Evolutionary conservation across 495 filamentous ascomycete species (phyloP).

Genomic region (Hypomontagnella submonticulosa): DNA sequence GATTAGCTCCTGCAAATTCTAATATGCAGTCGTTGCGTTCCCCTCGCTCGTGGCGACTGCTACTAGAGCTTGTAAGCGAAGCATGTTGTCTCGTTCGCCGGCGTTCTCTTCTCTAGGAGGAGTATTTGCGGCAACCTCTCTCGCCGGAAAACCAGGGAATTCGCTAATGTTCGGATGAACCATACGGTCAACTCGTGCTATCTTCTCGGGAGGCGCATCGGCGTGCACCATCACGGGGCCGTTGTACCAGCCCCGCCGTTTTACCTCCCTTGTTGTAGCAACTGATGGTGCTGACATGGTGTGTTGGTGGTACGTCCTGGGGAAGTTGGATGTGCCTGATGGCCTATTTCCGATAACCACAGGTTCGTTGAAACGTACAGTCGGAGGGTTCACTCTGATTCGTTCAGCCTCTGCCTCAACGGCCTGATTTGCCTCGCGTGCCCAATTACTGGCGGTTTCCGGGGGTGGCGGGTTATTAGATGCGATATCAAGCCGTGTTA

Average conservation of each 20-base stretch:
- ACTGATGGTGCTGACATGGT: slow-evolving; percentile 62
- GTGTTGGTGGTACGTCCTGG: slow-evolving; percentile 57
- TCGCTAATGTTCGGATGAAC: slow-evolving; percentile 59
- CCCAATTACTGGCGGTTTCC: slow-evolving; percentile 66
- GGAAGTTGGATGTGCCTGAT: neutral
- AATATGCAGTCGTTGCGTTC: slow-evolving; percentile 65
- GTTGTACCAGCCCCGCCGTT: slow-evolving; percentile 77
- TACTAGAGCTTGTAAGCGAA: slow-evolving; percentile 83
- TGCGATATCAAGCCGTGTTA: slow-evolving; percentile 79
- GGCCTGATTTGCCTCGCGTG: slow-evolving; percentile 60
- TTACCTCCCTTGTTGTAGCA: slow-evolving; percentile 65
- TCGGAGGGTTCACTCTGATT: slow-evolving; percentile 49
- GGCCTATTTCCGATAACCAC: slow-evolving; percentile 31
- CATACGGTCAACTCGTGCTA: slow-evolving; percentile 58
- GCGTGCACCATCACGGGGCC: slow-evolving; percentile 60
- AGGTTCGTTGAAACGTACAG: slow-evolving; percentile 60
- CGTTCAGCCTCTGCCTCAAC: slow-evolving; percentile 61
- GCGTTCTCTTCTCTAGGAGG: slow-evolving; percentile 45
- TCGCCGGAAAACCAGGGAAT: slow-evolving; percentile 58
- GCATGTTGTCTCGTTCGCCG: slow-evolving; percentile 59
- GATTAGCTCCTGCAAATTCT: slow-evolving; percentile 3
- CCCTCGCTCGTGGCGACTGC: slow-evolving; percentile 90
- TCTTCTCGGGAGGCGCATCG: slow-evolving; percentile 52
- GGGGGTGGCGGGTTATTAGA: slow-evolving; percentile 63
- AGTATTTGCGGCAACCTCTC: slow-evolving; percentile 40